Percentiles rank a stretch among this genome's conserved stretches.
Evolutionary conservation across 768 basidiomycete genomes (phyloP).

Genomic region (Tricholoma furcatifolium): DNA sequence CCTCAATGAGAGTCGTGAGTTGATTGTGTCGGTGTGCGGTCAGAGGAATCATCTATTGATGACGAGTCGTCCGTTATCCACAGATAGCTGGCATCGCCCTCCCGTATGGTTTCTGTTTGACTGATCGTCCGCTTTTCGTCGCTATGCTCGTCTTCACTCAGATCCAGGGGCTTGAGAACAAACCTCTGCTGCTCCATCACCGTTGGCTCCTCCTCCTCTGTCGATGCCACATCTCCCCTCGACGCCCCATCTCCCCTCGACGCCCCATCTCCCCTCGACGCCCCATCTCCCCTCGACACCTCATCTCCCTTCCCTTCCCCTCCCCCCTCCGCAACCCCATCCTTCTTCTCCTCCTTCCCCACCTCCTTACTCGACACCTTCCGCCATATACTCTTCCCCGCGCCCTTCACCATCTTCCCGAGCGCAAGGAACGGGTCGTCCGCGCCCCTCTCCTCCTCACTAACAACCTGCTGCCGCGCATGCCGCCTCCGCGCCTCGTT

Average conservation of each 20-base stretch:
- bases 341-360: slow-evolving; percentile 16
- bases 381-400: slow-evolving; percentile 51
- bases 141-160: slow-evolving; percentile 3
- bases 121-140: slow-evolving; percentile 24
- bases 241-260: not conserved
- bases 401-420: slow-evolving; percentile 51
- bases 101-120: slow-evolving; percentile 28
- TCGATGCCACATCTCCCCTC: not conserved
- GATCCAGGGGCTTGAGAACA: slow-evolving; percentile 3
- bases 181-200: slow-evolving; percentile 2
- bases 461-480: slow-evolving; percentile 13
- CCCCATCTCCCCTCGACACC: slow-evolving; percentile 12
- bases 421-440: slow-evolving; percentile 50
- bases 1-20: slow-evolving; percentile 1
- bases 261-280: not conserved
- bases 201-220: not conserved
- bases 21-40: not conserved
- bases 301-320: slow-evolving; percentile 14
- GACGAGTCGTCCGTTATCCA: slow-evolving; percentile 9
- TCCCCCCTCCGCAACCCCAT: not conserved
- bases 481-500: slow-evolving; percentile 18
- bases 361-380: slow-evolving; percentile 41
- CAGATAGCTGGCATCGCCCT: slow-evolving; percentile 21
- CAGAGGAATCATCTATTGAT: slow-evolving; percentile 1
- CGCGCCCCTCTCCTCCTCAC: slow-evolving; percentile 19